Conservation (phyloP, 1,284 basidiomycete species). For the Apiotrichum sp. region DNA sequence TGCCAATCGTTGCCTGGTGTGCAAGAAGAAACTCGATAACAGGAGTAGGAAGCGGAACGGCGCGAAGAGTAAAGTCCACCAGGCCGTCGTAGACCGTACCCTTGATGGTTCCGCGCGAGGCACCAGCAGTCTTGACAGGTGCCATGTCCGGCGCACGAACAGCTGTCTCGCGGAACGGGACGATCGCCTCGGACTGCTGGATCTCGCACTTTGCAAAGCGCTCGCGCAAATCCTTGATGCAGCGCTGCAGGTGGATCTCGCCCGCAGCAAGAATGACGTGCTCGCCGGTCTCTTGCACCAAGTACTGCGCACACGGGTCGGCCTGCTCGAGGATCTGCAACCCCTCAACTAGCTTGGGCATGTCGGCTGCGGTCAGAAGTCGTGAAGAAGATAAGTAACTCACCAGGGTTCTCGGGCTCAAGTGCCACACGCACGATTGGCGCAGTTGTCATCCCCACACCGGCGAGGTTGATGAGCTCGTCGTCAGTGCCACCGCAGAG, state of each 20-base stretch:
- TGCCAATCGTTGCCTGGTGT: slow-evolving; percentile 51
- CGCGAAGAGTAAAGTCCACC: slow-evolving; percentile 77
- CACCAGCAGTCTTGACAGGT: slow-evolving; percentile 67
- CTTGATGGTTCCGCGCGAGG: slow-evolving; percentile 70
- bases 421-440: slow-evolving; percentile 97
- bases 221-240: slow-evolving; percentile 89
- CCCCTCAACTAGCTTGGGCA: slow-evolving; percentile 84
- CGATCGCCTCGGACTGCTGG: slow-evolving; percentile 89
- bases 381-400: slow-evolving; percentile 11
- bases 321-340: slow-evolving; percentile 87
- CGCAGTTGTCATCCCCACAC: slow-evolving; percentile 63
- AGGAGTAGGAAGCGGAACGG: slow-evolving; percentile 64
- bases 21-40: slow-evolving; percentile 70
- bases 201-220: slow-evolving; percentile 90
- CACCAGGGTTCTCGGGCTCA: slow-evolving; percentile 71
- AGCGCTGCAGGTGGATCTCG: slow-evolving; percentile 94
- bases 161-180: slow-evolving; percentile 95
- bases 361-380: slow-evolving; percentile 56
- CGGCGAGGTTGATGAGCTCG: slow-evolving; percentile 75
- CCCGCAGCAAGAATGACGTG: slow-evolving; percentile 96
- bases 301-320: slow-evolving; percentile 94
- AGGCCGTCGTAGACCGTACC: slow-evolving; percentile 64
- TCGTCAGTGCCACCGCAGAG: slow-evolving; percentile 60
- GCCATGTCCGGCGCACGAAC: slow-evolving; percentile 80
- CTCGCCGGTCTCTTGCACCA: slow-evolving; percentile 95